These are phyloP conservation scores for Daldinia loculata DNA, from an alignment of 495 filamentous ascomycete species.

Conservation along the genomic window DNA sequence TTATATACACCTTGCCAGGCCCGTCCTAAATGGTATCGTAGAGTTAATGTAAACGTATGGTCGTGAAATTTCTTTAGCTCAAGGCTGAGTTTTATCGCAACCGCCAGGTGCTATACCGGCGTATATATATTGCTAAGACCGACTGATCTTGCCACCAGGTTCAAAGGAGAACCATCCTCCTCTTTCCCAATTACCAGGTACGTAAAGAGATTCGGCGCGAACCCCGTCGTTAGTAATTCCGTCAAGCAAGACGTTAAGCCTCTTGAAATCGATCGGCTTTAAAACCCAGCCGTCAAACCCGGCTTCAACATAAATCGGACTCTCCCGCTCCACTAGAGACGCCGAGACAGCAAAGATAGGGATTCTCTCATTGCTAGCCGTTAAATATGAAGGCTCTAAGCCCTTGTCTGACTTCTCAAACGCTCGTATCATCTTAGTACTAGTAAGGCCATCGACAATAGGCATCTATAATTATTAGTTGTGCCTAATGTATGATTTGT, in stretches of 20 bases:
- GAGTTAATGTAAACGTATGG: not conserved
- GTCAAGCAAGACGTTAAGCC: slow-evolving; percentile 66
- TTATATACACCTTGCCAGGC: not conserved
- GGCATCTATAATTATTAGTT: slow-evolving; percentile 74
- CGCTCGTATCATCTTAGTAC: slow-evolving; percentile 82
- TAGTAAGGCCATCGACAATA: slow-evolving; percentile 86
- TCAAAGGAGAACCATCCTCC: slow-evolving; percentile 71
- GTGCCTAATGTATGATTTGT: not conserved
- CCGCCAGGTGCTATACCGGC: not conserved
- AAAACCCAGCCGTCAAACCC: slow-evolving; percentile 94
- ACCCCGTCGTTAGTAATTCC: slow-evolving; percentile 63
- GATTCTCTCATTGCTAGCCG: slow-evolving; percentile 62
- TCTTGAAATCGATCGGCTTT: slow-evolving; percentile 77
- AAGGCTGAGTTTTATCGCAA: not conserved
- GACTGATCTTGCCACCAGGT: not conserved
- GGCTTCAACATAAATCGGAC: slow-evolving; percentile 73
- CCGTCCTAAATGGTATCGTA: not conserved
- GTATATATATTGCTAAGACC: not conserved
- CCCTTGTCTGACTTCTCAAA: slow-evolving; percentile 63
- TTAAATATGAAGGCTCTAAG: slow-evolving; percentile 57
- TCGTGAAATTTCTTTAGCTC: not conserved
- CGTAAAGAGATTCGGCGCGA: slow-evolving; percentile 62
- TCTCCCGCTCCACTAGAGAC: slow-evolving; percentile 77
- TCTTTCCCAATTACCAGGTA: slow-evolving; percentile 72
- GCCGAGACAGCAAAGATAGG: slow-evolving; percentile 94